A percentile compares a stretch with the other conserved stretches of the same genome.
Conservation (phyloP, 2,329 filamentous ascomycete genomes). For the Fusarium sp. region DNA sequence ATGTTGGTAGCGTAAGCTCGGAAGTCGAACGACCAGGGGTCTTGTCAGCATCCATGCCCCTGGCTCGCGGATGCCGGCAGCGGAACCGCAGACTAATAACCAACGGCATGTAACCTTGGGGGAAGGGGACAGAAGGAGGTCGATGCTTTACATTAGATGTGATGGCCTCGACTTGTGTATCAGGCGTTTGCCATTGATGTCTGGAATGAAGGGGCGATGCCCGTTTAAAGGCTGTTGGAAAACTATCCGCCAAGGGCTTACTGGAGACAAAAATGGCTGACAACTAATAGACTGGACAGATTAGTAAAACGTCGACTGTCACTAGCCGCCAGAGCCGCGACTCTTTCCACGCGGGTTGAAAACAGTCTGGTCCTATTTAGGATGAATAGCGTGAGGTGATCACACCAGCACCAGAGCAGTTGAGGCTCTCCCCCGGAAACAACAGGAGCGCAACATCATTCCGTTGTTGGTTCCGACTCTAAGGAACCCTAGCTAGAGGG, state of each 20-base stretch:
- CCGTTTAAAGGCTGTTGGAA: neutral
- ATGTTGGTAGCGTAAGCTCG: neutral
- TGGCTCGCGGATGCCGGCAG: neutral
- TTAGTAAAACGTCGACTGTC: neutral
- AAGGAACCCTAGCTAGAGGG: neutral
- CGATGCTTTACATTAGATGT: neutral
- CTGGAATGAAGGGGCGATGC: neutral
- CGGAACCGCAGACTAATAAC: neutral
- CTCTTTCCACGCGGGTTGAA: neutral
- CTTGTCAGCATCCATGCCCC: neutral
- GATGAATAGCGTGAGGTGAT: neutral
- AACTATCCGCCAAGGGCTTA: neutral
- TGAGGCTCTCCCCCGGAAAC: neutral
- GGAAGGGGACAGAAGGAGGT: neutral
- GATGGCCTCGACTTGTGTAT: neutral
- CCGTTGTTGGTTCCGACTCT: neutral
- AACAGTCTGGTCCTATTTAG: neutral
- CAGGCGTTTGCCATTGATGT: neutral
- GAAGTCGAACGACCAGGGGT: neutral
- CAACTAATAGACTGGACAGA: neutral
- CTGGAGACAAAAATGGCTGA: neutral
- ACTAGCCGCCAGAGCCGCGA: neutral
- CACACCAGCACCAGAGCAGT: neutral
- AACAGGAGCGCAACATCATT: neutral
- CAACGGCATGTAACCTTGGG: neutral